Evolutionary conservation across 176 grass and related monocot genomes (phyloP), one percentile per base, ranked within the genome.

Genomic region (Phoenix roebelenii): DNA sequence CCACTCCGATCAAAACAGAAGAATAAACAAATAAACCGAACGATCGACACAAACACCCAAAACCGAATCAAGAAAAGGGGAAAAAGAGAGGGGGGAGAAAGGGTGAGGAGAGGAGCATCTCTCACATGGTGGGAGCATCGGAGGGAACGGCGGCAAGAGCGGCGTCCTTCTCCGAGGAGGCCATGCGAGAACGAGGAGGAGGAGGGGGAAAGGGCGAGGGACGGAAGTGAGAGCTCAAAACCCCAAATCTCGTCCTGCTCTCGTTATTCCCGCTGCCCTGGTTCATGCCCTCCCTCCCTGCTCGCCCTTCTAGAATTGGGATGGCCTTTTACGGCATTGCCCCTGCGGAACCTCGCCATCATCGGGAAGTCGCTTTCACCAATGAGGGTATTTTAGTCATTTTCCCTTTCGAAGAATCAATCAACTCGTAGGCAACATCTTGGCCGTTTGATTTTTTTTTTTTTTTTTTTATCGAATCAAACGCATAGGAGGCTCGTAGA

Each of bases 51-150:
- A 44, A 44, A 44, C 14, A 44, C 35, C 35, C 35, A 12, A 44
- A 44, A 44, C 54, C 17, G 12, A 7, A 20, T 17, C 2, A 49
- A n/a, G 44, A 4, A 5, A 18, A 54, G 22, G 16, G 5, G 49
- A 19, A 50, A 54, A 18, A 22, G 58, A 54, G 66, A 44, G 23
- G 53, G 52, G 30, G 20, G 19, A 18, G 58, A 39, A 62, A 22
- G 32, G 60, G 59, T 30, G 6, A 30, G 30, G 20, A 49, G 65
- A 18, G 74, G 16, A 72, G 19, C 64, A 72, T 68, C 12, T 22
- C 68, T 86, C 60, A 91, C 87, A 91, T 91, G 72, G 87, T 91
- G 14, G 72, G 72, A 5, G 67, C 76, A 57, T 71, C 79, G 63
- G 73, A 55, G 22, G 75, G 79, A 7, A 60, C 44, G 24, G 82